Conservation (phyloP, 139 green algal genomes). For the Pleodorina starrii region DNA sequence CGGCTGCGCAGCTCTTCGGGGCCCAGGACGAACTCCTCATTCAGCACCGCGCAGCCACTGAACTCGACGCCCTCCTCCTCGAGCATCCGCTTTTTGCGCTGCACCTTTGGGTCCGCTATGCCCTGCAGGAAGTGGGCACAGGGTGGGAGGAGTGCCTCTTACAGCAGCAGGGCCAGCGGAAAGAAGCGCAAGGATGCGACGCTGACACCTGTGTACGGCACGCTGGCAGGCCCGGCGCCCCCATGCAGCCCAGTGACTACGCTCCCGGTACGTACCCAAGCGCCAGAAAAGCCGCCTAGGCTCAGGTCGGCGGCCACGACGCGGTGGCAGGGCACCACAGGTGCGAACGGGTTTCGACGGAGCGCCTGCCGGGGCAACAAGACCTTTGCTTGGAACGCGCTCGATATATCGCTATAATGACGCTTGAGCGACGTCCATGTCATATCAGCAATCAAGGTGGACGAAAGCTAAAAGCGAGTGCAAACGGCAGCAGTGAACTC, state of each 20-base stretch:
- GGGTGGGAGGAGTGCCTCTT: too few relatives aligned
- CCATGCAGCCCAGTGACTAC: too few relatives aligned
- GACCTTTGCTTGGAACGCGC: too few relatives aligned
- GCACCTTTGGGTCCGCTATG: constrained; percentile 52
- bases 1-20: not conserved
- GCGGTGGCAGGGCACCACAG: constrained; percentile 84
- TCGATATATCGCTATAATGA: too few relatives aligned
- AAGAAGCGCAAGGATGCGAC: too few relatives aligned
- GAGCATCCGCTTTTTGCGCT: constrained; percentile 71
- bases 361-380: constrained; percentile 84
- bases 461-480: too few relatives aligned
- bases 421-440: too few relatives aligned
- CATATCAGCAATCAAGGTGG: too few relatives aligned
- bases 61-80: constrained; percentile 75
- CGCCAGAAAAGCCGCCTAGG: constrained; percentile 85
- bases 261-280: constrained; percentile 62
- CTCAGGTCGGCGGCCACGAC: constrained; percentile 75
- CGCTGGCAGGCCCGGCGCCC: too few relatives aligned
- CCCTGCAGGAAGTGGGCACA: not conserved
- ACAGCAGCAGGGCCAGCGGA: too few relatives aligned
- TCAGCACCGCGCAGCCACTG: constrained; percentile 50
- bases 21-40: constrained; percentile 1
- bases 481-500: too few relatives aligned
- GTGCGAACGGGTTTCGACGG: constrained; percentile 82
- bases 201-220: too few relatives aligned